Evolutionary conservation across 2,329 filamentous ascomycete species (phyloP).

Genomic region (Colletotrichum musae): DNA sequence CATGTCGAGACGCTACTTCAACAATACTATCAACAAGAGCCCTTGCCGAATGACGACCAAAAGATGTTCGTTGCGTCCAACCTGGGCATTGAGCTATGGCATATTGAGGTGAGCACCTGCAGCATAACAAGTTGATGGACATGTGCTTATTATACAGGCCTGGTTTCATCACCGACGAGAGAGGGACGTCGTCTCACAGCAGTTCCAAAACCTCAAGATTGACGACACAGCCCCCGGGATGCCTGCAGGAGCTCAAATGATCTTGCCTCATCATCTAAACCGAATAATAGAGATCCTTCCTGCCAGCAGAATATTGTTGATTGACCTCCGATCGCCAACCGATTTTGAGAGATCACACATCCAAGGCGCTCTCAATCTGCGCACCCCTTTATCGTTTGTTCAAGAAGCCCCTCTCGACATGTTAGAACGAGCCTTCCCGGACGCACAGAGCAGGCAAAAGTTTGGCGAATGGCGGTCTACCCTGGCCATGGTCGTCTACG

Average conservation of each 20-base stretch:
- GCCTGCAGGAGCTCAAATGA: constrained; percentile 59
- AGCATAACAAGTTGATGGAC: too few relatives aligned
- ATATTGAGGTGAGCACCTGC: constrained; percentile 60
- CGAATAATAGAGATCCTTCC: constrained; percentile 65
- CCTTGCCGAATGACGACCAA: constrained; percentile 64
- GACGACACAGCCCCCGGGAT: constrained; percentile 51
- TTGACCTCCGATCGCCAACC: constrained; percentile 63
- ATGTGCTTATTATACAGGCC: constrained; percentile 47
- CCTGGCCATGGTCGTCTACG: constrained; percentile 68
- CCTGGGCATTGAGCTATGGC: constrained; percentile 64
- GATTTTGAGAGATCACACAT: constrained; percentile 68
- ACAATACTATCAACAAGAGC: constrained; percentile 65
- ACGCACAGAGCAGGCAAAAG: constrained; percentile 61
- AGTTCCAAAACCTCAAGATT: constrained; percentile 60
- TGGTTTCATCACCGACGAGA: constrained; percentile 71
- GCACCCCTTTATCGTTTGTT: constrained; percentile 65
- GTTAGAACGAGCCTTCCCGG: constrained; percentile 64
- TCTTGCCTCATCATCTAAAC: constrained; percentile 66
- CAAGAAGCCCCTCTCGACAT: constrained; percentile 63
- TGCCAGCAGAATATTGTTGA: constrained; percentile 60
- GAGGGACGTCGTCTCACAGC: constrained; percentile 60
- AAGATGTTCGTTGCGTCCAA: constrained; percentile 69
- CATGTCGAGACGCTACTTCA: constrained; percentile 67
- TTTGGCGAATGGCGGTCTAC: constrained; percentile 64
- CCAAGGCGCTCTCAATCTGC: constrained; percentile 66